Conservation (phyloP, 371 early-diverging fungal genomes). For the Syncephalis plumigaleata region DNA sequence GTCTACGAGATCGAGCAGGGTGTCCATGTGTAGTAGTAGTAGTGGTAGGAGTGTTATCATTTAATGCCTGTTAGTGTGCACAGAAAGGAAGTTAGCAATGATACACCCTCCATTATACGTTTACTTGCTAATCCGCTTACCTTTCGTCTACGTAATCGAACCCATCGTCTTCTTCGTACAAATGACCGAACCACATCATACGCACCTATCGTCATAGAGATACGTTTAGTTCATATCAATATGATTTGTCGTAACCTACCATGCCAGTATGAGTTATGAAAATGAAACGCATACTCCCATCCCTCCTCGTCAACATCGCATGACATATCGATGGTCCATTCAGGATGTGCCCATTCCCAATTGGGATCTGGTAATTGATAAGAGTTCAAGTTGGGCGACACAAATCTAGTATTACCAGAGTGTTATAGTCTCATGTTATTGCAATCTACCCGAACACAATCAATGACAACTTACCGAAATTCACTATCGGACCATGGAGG, state of each 20-base stretch:
- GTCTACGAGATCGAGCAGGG: too few species aligned
- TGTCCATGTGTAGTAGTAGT: too few species aligned
- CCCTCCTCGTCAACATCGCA: constrained; percentile 37
- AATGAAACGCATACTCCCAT: constrained; percentile 16
- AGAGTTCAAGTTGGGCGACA: background rate
- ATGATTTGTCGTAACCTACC: background rate
- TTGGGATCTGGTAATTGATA: constrained; percentile 28
- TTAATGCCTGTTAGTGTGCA: too few species aligned
- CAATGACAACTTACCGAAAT: background rate
- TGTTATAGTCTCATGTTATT: background rate
- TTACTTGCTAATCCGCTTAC: background rate
- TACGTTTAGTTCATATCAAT: background rate
- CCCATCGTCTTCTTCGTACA: background rate
- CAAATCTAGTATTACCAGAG: background rate
- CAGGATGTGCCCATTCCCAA: constrained; percentile 40
- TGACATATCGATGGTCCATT: constrained; percentile 43
- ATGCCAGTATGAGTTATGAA: constrained; percentile 14
- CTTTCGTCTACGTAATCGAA: background rate
- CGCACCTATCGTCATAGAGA: background rate
- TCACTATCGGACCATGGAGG: background rate
- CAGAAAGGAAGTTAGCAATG: too few species aligned
- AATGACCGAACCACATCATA: background rate
- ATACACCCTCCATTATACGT: too few species aligned
- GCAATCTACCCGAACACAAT: background rate
- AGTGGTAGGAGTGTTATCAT: too few species aligned